These are phyloP conservation scores for Monosporozyma yasuniensis DNA, from an alignment of 805 yeast genomes.

Conservation along the genomic window DNA sequence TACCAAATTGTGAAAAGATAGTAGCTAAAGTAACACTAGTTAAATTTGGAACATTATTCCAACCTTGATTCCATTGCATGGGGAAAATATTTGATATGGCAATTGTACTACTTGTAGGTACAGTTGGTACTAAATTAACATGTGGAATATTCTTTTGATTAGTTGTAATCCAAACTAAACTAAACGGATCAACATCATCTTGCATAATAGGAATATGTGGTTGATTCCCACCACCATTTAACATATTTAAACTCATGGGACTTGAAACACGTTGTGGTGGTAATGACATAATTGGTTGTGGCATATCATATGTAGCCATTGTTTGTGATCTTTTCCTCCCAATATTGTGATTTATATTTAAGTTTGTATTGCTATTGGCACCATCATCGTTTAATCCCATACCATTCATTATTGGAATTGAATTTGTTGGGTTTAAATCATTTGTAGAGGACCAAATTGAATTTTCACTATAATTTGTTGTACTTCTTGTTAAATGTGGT, in stretches of 20 bases:
- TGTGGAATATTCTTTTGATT: constrained; percentile 58
- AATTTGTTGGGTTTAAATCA: background rate
- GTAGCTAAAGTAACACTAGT: constrained; percentile 44
- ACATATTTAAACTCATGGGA: background rate
- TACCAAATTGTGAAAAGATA: constrained; percentile 54
- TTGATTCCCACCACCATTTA: background rate
- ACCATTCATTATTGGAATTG: background rate
- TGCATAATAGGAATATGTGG: constrained; percentile 25
- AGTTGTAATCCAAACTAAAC: constrained; percentile 54
- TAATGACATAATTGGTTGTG: constrained; percentile 1
- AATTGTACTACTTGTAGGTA: constrained; percentile 72
- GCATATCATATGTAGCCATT: constrained; percentile 6
- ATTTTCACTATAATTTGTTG: constrained; percentile 2
- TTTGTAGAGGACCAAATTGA: constrained; percentile 3
- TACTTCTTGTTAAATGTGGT: constrained; percentile 1
- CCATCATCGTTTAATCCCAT: background rate
- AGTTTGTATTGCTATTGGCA: background rate
- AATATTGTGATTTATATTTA: background rate
- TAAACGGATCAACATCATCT: constrained; percentile 54
- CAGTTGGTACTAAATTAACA: constrained; percentile 54
- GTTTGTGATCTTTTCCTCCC: constrained; percentile 11
- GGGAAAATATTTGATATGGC: constrained; percentile 60
- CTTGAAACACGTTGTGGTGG: background rate
- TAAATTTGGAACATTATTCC: constrained; percentile 37
- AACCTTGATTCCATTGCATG: constrained; percentile 41